Evolutionary conservation across 2,329 filamentous ascomycete species (phyloP).

Genomic region (Colletotrichum higginsianum): DNA sequence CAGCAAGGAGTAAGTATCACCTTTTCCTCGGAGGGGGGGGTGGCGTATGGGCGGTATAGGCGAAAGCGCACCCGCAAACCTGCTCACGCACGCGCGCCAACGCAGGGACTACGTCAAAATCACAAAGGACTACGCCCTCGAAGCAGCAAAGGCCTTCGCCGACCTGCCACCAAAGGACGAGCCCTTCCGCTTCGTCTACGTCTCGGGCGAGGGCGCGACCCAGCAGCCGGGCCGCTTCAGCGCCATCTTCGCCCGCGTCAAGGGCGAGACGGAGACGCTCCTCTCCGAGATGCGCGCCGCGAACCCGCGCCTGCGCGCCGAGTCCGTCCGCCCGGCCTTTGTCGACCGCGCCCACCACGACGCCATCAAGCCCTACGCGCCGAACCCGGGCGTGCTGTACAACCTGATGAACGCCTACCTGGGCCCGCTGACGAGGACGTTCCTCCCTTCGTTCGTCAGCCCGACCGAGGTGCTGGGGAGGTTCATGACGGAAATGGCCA

Average conservation of each 20-base stretch:
- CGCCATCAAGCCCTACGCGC: slow-evolving; percentile 60
- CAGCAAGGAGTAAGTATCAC: slow-evolving; percentile 65
- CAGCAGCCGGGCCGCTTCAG: slow-evolving; percentile 69
- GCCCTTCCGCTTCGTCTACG: slow-evolving; percentile 79
- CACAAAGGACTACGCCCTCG: slow-evolving; percentile 76
- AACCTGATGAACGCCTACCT: slow-evolving; percentile 44
- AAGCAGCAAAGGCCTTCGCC: slow-evolving; percentile 73
- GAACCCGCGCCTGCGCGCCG: slow-evolving; percentile 65
- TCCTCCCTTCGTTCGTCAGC: slow-evolving; percentile 49
- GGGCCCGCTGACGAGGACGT: slow-evolving; percentile 45
- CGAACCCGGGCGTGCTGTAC: slow-evolving; percentile 46
- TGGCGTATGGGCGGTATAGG: too few relatives aligned
- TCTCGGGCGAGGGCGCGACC: slow-evolving; percentile 77
- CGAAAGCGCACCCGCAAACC: too few relatives aligned
- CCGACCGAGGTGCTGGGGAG: slow-evolving; percentile 61
- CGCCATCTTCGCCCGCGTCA: slow-evolving; percentile 72
- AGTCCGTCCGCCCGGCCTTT: slow-evolving; percentile 71
- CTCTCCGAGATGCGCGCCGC: slow-evolving; percentile 67
- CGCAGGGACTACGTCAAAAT: slow-evolving; percentile 75
- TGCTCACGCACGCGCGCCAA: background rate
- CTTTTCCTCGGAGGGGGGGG: too few relatives aligned
- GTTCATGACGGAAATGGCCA: slow-evolving; percentile 62
- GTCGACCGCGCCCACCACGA: slow-evolving; percentile 67
- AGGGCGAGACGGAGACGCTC: slow-evolving; percentile 75
- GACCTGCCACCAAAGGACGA: slow-evolving; percentile 58